Base-by-base conservation (phyloP, 345 rosid species). In the Gossypium ekmanianum region DNA sequence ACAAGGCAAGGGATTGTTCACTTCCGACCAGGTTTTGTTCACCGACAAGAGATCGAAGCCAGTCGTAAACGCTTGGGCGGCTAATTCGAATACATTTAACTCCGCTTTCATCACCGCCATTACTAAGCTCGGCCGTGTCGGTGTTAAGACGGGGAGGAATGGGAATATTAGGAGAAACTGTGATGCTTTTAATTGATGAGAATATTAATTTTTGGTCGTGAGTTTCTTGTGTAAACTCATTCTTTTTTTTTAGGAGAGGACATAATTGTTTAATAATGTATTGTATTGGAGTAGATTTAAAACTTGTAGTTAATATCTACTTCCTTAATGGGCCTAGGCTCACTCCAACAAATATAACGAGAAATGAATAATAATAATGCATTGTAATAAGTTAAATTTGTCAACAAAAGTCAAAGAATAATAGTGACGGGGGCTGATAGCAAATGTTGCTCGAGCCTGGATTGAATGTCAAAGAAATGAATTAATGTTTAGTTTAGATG, bases 21-120 rank as follows among this genome's bases (percentile, higher is more conserved):
- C 97, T 48, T 92, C 97, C 0, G 96, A 92, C 66, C 97, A 92
- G 79, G 84, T 81, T 29, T 88, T 92, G 75, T 87, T 78, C 87
- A 78, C 87, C 0, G 92, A 92, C 75, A 0, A 48, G 17, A 83
- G 94, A 75, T 89, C 97, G 29, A 82, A 6, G 39, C 89, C 93
- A 13, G 79, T 85, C 11, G 97, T 92, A 7, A 11, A 89, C n/a
- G 55, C 77, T 1, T 90, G 94, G 97, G 97, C 97, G 50, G 16
- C 5, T 7, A 66, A 67, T 80, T 54, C 87, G 0, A 16, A 1
- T 1, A 75, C 86, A 17, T 92, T 92, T 74, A 79, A 88, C 54
- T 4, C 5, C 0, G 97, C 97, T 41, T 92, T 92, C 17, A 8
- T 83, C 9, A 45, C 72, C 1, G 94, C 97, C 72, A 92, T 92